These are phyloP conservation scores for Emydomyces testavorans DNA, from an alignment of 2,329 filamentous ascomycete genomes.

Conservation along the genomic window DNA sequence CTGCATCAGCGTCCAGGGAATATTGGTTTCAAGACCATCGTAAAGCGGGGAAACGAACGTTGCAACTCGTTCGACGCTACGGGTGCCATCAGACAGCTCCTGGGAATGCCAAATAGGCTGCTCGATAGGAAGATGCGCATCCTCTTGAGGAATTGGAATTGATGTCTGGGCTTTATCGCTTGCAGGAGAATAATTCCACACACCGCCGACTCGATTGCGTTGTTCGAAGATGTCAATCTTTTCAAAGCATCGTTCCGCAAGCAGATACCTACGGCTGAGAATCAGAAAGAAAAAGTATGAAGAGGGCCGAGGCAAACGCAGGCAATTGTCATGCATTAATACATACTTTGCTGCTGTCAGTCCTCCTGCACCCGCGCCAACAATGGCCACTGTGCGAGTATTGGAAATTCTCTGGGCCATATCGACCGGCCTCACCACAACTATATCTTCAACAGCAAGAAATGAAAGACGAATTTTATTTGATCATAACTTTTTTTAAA, in stretches of 20 bases:
- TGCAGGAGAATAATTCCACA: slow-evolving; percentile 67
- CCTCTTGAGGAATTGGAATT: slow-evolving; percentile 55
- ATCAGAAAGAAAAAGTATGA: background rate
- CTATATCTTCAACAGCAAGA: background rate
- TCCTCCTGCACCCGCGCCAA: slow-evolving; percentile 73
- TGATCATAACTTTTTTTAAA: no score
- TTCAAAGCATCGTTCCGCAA: slow-evolving; percentile 58
- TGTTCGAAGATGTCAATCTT: slow-evolving; percentile 73
- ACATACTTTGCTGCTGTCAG: slow-evolving; percentile 60
- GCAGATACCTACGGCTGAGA: slow-evolving; percentile 47
- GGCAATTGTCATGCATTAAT: no score
- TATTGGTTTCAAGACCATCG: slow-evolving; percentile 71
- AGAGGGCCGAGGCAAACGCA: background rate
- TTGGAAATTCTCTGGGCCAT: slow-evolving; percentile 10
- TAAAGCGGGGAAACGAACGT: slow-evolving; percentile 78
- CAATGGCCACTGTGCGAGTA: slow-evolving; percentile 51
- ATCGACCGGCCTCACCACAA: no score
- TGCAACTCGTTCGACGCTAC: slow-evolving; percentile 31
- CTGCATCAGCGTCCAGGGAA: slow-evolving; percentile 68
- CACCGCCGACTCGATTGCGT: slow-evolving; percentile 61
- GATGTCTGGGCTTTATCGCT: slow-evolving; percentile 32
- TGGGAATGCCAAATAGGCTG: slow-evolving; percentile 44
- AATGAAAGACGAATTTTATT: no score
- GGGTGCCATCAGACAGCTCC: slow-evolving; percentile 15
- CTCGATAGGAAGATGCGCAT: slow-evolving; percentile 50